A percentile compares a stretch with the other conserved stretches of the same genome.
phyloP scores from a whole-genome alignment of 2,329 filamentous ascomycete genomes.

The Monosporascus cannonballus region DNA sequence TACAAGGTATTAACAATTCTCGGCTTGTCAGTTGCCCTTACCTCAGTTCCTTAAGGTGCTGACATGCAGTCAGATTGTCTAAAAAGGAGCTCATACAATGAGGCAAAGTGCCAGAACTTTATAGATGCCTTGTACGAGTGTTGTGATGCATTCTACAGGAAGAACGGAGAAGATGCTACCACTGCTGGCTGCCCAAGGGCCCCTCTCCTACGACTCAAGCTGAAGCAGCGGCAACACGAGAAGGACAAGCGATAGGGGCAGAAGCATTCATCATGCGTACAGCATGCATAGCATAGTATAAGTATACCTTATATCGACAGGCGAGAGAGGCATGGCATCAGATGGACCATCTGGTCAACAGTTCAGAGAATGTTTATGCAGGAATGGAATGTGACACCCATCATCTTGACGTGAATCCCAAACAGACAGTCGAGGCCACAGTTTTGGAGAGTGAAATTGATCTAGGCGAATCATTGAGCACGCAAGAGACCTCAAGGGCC shows the following conservation, averaged over 20 bases:
- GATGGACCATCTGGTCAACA: background rate
- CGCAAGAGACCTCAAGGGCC: conserved; percentile 76
- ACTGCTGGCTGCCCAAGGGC: conserved; percentile 84
- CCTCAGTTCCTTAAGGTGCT: conserved; percentile 2
- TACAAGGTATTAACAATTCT: conserved; percentile 59
- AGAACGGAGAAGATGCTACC: conserved; percentile 68
- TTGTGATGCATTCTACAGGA: conserved; percentile 81
- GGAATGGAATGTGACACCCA: conserved; percentile 30
- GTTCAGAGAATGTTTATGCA: background rate
- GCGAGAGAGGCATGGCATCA: background rate
- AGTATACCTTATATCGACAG: too few relatives aligned
- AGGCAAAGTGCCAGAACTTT: conserved; percentile 71
- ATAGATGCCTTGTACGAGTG: conserved; percentile 89
- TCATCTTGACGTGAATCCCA: conserved; percentile 32
- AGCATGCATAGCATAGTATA: conserved; percentile 3
- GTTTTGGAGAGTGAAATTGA: conserved; percentile 65
- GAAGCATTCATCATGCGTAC: background rate
- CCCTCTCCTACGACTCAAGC: conserved; percentile 71
- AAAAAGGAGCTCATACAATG: conserved; percentile 75
- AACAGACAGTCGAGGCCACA: conserved; percentile 54
- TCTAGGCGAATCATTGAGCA: conserved; percentile 97
- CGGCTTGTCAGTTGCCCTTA: background rate
- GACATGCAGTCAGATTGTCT: conserved; percentile 62
- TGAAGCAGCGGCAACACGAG: conserved; percentile 62
- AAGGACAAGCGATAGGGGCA: conserved; percentile 11